These are phyloP conservation scores for Macrophomina pseudophaseolina DNA, from an alignment of 2,329 filamentous ascomycete species.

Conservation along the genomic window DNA sequence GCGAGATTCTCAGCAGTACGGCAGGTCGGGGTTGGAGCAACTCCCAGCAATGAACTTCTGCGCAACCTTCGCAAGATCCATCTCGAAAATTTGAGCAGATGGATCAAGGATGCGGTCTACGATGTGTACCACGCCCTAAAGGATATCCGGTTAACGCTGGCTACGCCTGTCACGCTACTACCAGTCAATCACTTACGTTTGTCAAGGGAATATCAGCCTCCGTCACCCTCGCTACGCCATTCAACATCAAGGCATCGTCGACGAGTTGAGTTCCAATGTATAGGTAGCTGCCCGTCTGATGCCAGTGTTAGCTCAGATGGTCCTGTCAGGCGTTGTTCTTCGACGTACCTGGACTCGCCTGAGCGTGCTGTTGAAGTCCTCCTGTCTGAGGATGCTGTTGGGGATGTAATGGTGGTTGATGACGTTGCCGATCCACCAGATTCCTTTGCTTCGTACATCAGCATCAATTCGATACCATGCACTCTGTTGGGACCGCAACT, in stretches of 20 bases:
- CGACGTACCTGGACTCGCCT: not conserved
- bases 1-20: conserved; percentile 30
- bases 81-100: conserved; percentile 35
- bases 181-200: not conserved
- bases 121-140: conserved; percentile 35
- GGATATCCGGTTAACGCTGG: not conserved
- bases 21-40: conserved; percentile 35
- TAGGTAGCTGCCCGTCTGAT: conserved; percentile 16
- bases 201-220: conserved; percentile 22
- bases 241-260: not conserved
- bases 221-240: conserved; percentile 14
- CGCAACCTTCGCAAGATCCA: conserved; percentile 31
- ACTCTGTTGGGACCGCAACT: fast-evolving
- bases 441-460: not conserved
- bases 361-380: conserved; percentile 6
- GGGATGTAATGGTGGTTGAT: conserved; percentile 25
- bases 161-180: too few relatives aligned
- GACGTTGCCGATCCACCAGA: conserved; percentile 25
- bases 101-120: conserved; percentile 35
- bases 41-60: conserved; percentile 37
- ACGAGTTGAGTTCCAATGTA: conserved; percentile 17
- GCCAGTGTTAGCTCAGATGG: too few relatives aligned
- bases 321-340: too few relatives aligned
- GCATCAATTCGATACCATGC: too few relatives aligned
- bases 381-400: not conserved